Evolutionary conservation across 176 grass and related monocot species (phyloP), one percentile per base, ranked within the genome.

Genomic region (Aegilops sharonensis): DNA sequence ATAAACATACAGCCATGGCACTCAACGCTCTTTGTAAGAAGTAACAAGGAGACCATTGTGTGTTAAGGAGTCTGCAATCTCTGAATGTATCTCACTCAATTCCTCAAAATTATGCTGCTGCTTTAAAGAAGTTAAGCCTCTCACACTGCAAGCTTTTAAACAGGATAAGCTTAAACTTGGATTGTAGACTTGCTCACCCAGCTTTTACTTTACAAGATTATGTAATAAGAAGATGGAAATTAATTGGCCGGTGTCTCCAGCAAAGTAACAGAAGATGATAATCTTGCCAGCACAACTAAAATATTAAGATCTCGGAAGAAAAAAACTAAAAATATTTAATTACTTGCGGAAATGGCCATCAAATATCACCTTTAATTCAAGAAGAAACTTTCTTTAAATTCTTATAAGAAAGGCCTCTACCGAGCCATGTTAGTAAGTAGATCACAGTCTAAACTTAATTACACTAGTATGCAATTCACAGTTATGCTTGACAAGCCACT

Each of bases 191-290:
- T 83, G 52, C 65, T 83, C 15, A 27, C 63, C 21, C 4, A 17
- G 78, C 9, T 69, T 81, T 81, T 85, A 7, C 6, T 5, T 82
- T 85, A 60, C 35, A 21, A 20, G 35, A 29, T 71, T 25, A 54
- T 62, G 29, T 8, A 47, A 48, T 27, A 37, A 37, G 15, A 86
- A n/a, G 17, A 56, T 56, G 52, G 52, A 8, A 56, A 56, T 20
- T 56, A 56, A 90, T 40, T 56, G 81, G 37, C 48, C 14, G 24
- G 32, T 80, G 59, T 81, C 1, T 75, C 20, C 5, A 57, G 48
- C 37, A 84, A 12, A 8, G 32, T 42, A 66, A 74, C 27, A 62
- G 39, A 86, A 61, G 31, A 63, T 56, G 52, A 63, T 5, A 77
- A 52, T 64, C 8, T 31, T 65, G 9, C 66, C 24, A 64, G 34